Percentiles rank a stretch among this genome's conserved stretches.
These are phyloP conservation scores for Chlorella vulgaris DNA, from an alignment of 139 green algal species.

Conservation along the genomic window DNA sequence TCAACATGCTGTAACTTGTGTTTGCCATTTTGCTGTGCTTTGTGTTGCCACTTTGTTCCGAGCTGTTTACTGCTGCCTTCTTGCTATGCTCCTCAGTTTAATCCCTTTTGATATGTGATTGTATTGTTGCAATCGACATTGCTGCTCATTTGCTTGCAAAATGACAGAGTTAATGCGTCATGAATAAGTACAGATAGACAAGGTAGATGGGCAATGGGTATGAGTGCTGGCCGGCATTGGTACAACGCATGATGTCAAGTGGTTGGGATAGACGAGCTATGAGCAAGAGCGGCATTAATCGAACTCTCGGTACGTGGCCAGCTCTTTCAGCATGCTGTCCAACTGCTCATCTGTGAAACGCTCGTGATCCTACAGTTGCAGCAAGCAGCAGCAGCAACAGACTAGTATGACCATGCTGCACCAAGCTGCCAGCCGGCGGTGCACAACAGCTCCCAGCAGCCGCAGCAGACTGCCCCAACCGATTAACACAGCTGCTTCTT, in stretches of 20 bases:
- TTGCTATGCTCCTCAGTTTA: not conserved
- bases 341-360: conserved; percentile 35
- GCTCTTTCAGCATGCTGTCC: conserved; percentile 34
- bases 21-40: not conserved
- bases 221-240: not conserved
- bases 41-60: not conserved
- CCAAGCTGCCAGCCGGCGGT: too few relatives aligned
- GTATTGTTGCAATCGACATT: not conserved
- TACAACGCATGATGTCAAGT: not conserved
- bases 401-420: not conserved
- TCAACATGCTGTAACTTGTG: not conserved
- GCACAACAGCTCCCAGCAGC: too few relatives aligned
- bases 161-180: too few relatives aligned
- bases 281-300: conserved; percentile 17
- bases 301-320: conserved; percentile 45
- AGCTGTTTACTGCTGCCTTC: too few relatives aligned
- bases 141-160: too few relatives aligned
- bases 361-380: not conserved
- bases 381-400: not conserved
- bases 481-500: too few relatives aligned
- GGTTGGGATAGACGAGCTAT: not conserved
- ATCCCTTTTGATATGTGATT: not conserved
- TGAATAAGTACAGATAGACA: not conserved
- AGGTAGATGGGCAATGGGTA: not conserved
- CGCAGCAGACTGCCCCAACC: too few relatives aligned